Base-by-base conservation (phyloP, 1,139 yeast genomes). In the Yamadazyma friedrichii region DNA sequence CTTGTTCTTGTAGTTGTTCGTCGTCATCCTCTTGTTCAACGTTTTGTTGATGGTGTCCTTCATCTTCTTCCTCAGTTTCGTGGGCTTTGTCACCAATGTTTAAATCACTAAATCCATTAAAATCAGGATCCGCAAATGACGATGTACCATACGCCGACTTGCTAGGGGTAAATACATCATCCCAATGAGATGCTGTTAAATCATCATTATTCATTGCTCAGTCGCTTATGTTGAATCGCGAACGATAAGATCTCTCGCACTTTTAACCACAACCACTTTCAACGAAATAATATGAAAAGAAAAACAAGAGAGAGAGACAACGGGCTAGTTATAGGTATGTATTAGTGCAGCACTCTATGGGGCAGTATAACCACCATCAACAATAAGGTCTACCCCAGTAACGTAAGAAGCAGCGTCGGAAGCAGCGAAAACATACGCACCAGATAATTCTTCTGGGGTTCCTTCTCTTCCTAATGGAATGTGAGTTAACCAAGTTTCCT, bases 391-490 rank as follows among this genome's bases (percentile, higher is more conserved):
- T 54, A 84, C 79, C 50, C 95, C 96, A 11, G 94, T 88, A 42
- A 94, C 80, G 65, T 83, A 88, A 15, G 88, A 78, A 32, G 88
- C 74, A 16, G 94, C 95, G 56, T 86, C 83, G 9, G 89, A 80
- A 30, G 94, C 88, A 59, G 88, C 71, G 65, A 86, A 88, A 44
- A 88, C 75, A 50, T 82, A 83, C 17, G 93, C 84, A 53, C 95
- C 94, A 36, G 86, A 89, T 63, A 86, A 84, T 62, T 88, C 96
- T 56, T 77, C 78, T 52, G 82, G 84, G 62, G 78, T 78, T 13
- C 88, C 91, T 77, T 86, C 85, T 69, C 95, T 79, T 40, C 84
- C 84, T 72, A 82, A 63, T 39, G 95, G 95, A 35, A 82, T 77
- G 63, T 79, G 74, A 33, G 74, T 65, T 62, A 59, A 64, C 74